Evolutionary conservation across 352 stramenopile species (phyloP).

Genomic region (Phytophthora chlamydospora): DNA sequence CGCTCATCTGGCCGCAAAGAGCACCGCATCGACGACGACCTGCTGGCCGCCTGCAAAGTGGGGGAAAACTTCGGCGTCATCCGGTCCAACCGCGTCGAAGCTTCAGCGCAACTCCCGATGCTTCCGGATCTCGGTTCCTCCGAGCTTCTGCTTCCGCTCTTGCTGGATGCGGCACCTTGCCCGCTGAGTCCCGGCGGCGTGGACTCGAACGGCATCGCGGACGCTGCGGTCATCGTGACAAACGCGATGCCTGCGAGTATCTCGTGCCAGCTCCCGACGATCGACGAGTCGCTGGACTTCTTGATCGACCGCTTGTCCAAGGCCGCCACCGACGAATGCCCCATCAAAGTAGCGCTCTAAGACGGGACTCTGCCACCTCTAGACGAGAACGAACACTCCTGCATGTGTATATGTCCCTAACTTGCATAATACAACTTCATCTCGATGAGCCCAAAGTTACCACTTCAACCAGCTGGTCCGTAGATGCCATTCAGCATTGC

Average conservation of each 20-base stretch:
- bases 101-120: conserved; percentile 1
- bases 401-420: conserved; percentile 1
- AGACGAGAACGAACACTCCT: neutral
- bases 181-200: conserved; percentile 29
- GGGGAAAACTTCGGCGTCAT: conserved; percentile 40
- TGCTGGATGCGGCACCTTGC: conserved; percentile 18
- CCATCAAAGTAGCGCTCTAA: conserved; percentile 22
- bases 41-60: conserved; percentile 41
- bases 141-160: conserved; percentile 24
- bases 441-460: neutral
- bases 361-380: neutral
- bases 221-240: neutral
- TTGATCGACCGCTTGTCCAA: conserved; percentile 49
- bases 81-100: conserved; percentile 13
- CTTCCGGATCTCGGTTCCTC: neutral
- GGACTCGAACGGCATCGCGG: conserved; percentile 25
- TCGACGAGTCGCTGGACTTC: conserved; percentile 68
- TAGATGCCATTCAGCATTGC: too few species aligned
- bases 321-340: conserved; percentile 1
- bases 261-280: conserved; percentile 40
- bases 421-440: neutral
- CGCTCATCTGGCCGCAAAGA: conserved; percentile 41
- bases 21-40: conserved; percentile 48
- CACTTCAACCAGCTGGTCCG: neutral
- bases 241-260: neutral